Conservation (phyloP, 768 basidiomycete genomes). For the Phanerochaete carnosa region DNA sequence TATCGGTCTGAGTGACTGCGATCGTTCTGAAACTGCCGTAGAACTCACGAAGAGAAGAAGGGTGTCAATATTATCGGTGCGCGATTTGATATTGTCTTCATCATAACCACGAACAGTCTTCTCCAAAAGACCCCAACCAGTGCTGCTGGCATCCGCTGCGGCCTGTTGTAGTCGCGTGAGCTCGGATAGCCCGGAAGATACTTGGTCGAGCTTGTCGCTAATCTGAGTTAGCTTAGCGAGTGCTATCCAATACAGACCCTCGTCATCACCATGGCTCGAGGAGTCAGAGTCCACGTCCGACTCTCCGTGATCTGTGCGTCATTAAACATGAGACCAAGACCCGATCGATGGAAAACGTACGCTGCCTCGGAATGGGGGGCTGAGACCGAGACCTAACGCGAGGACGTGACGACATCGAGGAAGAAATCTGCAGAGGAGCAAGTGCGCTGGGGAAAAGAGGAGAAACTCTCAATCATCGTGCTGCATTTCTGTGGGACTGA, state of each 20-base stretch:
- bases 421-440: too few species aligned
- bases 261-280: background rate
- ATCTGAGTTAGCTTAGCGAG: background rate
- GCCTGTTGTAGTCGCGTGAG: background rate
- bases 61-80: slow-evolving; percentile 18
- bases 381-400: too few species aligned
- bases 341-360: too few species aligned
- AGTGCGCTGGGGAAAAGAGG: too few species aligned
- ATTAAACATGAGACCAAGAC: too few species aligned
- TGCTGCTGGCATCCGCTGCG: background rate
- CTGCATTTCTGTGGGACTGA: too few species aligned
- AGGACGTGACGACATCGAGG: too few species aligned
- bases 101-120: background rate
- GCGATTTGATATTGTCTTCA: background rate
- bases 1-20: background rate
- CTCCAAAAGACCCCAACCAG: background rate
- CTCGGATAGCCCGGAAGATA: background rate
- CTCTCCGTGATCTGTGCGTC: too few species aligned
- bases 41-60: slow-evolving; percentile 24
- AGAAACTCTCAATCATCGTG: too few species aligned
- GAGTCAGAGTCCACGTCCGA: background rate
- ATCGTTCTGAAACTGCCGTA: too few species aligned
- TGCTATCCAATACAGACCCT: background rate
- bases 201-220: background rate
- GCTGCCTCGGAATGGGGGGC: too few species aligned